Base-by-base conservation (phyloP, 495 filamentous ascomycete genomes). In the Podospora pseudoanserina region DNA sequence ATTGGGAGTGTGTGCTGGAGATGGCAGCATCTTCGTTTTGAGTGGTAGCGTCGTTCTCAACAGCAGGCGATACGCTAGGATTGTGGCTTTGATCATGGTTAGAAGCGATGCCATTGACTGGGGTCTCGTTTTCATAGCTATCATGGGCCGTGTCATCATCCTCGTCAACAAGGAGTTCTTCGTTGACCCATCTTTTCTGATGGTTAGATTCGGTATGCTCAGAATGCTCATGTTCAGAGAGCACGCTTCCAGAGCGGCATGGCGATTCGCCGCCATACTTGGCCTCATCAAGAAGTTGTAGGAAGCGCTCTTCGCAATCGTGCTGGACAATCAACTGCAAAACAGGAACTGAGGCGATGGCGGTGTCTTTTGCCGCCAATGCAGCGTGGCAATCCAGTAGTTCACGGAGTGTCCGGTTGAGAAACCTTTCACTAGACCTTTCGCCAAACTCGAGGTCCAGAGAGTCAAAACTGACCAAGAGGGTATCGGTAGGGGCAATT, bases 371-470 rank as follows among this genome's bases (percentile, higher is more conserved):
- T 28, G 34, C 58, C 16, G 60, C 32, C 15, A 77, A 56, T 19
- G 69, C 53, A 20, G 59, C 58, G 55, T 68, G 70, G 44, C 71
- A 71, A 27, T 73, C 61, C 27, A 74, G 60, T 20, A 74, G 68
- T 84, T 84, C 83, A 91, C 91, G 73, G 20, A 78, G 71, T 61
- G 28, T 75, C 30, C 76, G 73, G 16, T 26, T 32, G 57, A 78
- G 57, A 30, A 78, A 78, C 59, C 66, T 69, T 30, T 69, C 64
- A 53, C 61, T 72, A 3, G 76, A 78, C 11, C 67, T 67, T 84
- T 95, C 91, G 68, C 84, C 86, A 75, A 92, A 80, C 70, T 90
- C 85, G 44, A 96, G 81, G 70, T 85, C 89, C 66, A 95, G 80
- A 27, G 86, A 80, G 19, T 89, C 86, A 65, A 96, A 81, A 60